Evolutionary conservation across 2,329 filamentous ascomycete genomes (phyloP).

Genomic region (Calonectria honghensis): DNA sequence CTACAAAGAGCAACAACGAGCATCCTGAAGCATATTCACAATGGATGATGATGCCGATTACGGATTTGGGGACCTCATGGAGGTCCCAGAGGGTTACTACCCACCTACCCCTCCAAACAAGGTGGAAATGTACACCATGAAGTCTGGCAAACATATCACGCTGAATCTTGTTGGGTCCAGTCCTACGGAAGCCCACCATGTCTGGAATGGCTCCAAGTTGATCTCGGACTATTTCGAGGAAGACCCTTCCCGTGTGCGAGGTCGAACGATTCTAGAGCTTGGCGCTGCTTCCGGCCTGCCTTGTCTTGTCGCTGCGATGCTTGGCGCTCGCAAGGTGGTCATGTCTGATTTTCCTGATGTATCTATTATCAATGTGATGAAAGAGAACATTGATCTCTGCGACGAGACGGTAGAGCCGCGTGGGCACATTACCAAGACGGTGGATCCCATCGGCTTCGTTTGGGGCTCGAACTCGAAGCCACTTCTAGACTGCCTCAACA

Average conservation of each 20-base stretch:
- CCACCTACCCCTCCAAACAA: constrained; percentile 85
- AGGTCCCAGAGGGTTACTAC: constrained; percentile 88
- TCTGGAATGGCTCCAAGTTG: constrained; percentile 93
- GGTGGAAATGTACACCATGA: constrained; percentile 81
- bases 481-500: constrained; percentile 75
- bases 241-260: constrained; percentile 76
- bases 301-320: constrained; percentile 83
- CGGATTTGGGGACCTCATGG: constrained; percentile 76
- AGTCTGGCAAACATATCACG: constrained; percentile 78
- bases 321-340: constrained; percentile 82
- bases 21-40: constrained; percentile 15
- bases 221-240: constrained; percentile 87
- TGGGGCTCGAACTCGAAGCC: constrained; percentile 83
- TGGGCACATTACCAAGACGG: constrained; percentile 57
- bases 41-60: constrained; percentile 63
- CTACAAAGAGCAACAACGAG: background rate
- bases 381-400: constrained; percentile 81
- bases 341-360: constrained; percentile 93
- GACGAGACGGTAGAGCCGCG: constrained; percentile 59
- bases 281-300: constrained; percentile 92
- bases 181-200: constrained; percentile 90
- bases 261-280: constrained; percentile 87
- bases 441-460: constrained; percentile 83
- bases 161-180: constrained; percentile 91
- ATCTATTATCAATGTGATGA: constrained; percentile 87